Conservation (phyloP, 129 eudicot genomes). For the Saussurea involucrata region DNA sequence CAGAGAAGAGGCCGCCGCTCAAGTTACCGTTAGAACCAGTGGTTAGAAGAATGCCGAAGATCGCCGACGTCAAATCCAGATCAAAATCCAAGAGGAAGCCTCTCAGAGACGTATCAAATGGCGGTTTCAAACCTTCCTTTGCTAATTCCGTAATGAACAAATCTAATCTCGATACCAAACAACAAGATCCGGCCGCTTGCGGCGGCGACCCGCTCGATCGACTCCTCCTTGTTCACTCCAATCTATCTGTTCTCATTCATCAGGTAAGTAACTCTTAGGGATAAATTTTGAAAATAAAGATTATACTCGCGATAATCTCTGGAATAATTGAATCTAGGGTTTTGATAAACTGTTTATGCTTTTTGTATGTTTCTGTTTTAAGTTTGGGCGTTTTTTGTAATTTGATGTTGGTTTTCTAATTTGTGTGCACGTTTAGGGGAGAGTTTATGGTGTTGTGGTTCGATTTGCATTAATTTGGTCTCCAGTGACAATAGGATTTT, state of each 20-base stretch:
- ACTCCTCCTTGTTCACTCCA: conserved; percentile 73
- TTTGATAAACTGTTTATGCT: neutral
- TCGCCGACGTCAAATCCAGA: conserved; percentile 32
- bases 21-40: conserved; percentile 36
- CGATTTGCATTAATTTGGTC: neutral
- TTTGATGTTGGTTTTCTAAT: neutral
- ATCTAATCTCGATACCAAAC: neutral
- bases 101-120: conserved; percentile 61
- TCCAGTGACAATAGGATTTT: neutral
- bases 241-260: conserved; percentile 53
- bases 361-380: neutral
- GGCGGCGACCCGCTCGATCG: conserved; percentile 55
- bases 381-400: conserved; percentile 5
- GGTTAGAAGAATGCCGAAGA: conserved; percentile 41
- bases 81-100: conserved; percentile 63
- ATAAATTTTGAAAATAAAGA: neutral
- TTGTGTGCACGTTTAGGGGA: neutral
- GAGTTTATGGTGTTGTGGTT: neutral
- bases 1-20: conserved; percentile 6
- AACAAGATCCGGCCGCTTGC: conserved; percentile 10
- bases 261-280: conserved; percentile 44
- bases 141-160: conserved; percentile 20
- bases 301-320: neutral
- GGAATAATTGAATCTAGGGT: neutral
- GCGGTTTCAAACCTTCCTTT: conserved; percentile 22